phyloP scores from a whole-genome alignment of 2,329 filamentous ascomycete species.

The Cordyceps pruinosa region DNA sequence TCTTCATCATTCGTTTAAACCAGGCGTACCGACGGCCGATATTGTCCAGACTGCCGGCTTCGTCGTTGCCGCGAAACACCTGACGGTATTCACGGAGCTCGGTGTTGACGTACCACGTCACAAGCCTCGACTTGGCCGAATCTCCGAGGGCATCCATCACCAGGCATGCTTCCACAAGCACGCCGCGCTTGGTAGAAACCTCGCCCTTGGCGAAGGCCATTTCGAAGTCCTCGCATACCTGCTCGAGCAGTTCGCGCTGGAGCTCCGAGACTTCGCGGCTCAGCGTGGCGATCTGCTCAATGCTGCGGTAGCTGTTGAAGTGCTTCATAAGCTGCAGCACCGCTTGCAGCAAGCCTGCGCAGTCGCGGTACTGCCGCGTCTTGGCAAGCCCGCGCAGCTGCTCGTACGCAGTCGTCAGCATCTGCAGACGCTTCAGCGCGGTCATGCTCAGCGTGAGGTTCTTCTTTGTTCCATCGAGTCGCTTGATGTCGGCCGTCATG shows the following conservation, averaged over 20 bases:
- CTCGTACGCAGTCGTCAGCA: slow-evolving; percentile 98
- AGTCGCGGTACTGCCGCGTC: slow-evolving; percentile 88
- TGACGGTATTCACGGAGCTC: slow-evolving; percentile 92
- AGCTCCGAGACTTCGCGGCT: slow-evolving; percentile 90
- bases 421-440: slow-evolving; percentile 90
- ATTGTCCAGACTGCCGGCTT: slow-evolving; percentile 93
- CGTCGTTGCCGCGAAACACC: slow-evolving; percentile 92
- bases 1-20: slow-evolving; percentile 94
- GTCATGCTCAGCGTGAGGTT: slow-evolving; percentile 98
- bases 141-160: slow-evolving; percentile 95
- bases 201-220: slow-evolving; percentile 87
- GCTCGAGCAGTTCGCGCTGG: slow-evolving; percentile 86
- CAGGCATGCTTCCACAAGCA: slow-evolving; percentile 78
- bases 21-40: slow-evolving; percentile 91
- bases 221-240: slow-evolving; percentile 99
- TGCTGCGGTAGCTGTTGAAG: slow-evolving; percentile 96
- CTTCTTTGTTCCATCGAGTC: slow-evolving; percentile 90
- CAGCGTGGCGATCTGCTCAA: slow-evolving; percentile 92
- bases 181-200: slow-evolving; percentile 59
- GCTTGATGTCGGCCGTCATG: slow-evolving; percentile 98
- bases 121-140: slow-evolving; percentile 68
- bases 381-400: slow-evolving; percentile 79
- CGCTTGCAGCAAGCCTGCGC: slow-evolving; percentile 85
- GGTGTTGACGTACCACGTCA: slow-evolving; percentile 98
- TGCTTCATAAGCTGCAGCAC: slow-evolving; percentile 97